Conservation (phyloP, 495 filamentous ascomycete species). For the Hypoxylon cercidicola region DNA sequence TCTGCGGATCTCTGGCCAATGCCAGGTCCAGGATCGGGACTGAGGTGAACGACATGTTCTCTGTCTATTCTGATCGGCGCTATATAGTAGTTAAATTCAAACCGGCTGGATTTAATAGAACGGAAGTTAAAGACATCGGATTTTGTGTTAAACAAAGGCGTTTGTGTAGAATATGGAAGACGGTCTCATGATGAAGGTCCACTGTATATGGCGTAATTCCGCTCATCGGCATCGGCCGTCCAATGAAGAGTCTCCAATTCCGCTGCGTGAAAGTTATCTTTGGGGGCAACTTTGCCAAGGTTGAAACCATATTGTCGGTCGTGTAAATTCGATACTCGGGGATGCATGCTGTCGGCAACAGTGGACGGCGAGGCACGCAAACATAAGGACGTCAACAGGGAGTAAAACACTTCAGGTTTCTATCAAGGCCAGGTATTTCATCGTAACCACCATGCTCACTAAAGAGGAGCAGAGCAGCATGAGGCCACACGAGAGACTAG, state of each 20-base stretch:
- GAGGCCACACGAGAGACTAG: too few relatives aligned
- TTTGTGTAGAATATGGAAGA: background rate
- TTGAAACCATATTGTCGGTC: background rate
- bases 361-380: too few relatives aligned
- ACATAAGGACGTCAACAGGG: too few relatives aligned
- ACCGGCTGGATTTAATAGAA: too few relatives aligned
- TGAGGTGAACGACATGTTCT: slow-evolving; percentile 71
- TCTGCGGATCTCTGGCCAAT: slow-evolving; percentile 67
- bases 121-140: too few relatives aligned
- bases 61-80: background rate
- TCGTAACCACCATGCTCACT: too few relatives aligned
- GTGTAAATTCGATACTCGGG: too few relatives aligned
- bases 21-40: slow-evolving; percentile 87
- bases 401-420: too few relatives aligned
- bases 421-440: too few relatives aligned
- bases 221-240: slow-evolving; percentile 39
- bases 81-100: background rate
- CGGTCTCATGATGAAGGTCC: slow-evolving; percentile 33
- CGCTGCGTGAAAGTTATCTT: background rate
- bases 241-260: slow-evolving; percentile 28
- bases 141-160: slow-evolving; percentile 1
- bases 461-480: too few relatives aligned
- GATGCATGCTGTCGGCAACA: too few relatives aligned
- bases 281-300: background rate
- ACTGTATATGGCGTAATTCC: slow-evolving; percentile 46